Conservation (phyloP, 257 asterid genomes). For the Lycium barbarum region DNA sequence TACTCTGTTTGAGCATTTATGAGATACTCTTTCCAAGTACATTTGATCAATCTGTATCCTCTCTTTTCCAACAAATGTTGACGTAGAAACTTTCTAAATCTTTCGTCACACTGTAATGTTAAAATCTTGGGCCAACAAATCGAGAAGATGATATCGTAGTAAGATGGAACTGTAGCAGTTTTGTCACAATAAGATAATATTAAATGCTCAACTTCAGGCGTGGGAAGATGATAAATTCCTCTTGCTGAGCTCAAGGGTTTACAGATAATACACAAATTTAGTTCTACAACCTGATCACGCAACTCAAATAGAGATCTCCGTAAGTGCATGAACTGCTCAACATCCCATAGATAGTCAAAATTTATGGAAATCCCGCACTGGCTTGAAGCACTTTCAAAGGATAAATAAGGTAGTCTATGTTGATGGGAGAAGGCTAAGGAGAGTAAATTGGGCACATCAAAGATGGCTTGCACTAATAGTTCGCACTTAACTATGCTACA, state of each 20-base stretch:
- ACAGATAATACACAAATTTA: background rate
- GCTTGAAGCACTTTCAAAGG: background rate
- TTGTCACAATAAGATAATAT: background rate
- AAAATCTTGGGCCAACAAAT: background rate
- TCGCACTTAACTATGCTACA: background rate
- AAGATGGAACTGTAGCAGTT: background rate
- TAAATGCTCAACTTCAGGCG: constrained; percentile 3
- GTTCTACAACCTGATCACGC: background rate
- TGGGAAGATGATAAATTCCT: background rate
- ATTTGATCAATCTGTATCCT: background rate
- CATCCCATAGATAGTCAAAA: background rate
- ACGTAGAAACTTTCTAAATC: background rate
- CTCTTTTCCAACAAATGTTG: background rate
- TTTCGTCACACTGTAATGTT: background rate
- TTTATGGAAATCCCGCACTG: background rate
- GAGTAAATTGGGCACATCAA: background rate
- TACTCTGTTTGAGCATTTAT: background rate
- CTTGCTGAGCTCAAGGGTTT: background rate
- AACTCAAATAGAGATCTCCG: background rate
- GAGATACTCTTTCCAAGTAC: constrained; percentile 14
- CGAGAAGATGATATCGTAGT: background rate
- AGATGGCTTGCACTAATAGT: background rate
- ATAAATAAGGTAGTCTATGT: background rate
- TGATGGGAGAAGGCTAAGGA: background rate
- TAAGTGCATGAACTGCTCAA: background rate